Conservation (phyloP, 1,284 basidiomycete genomes). For the Ceratobasidium theobromae region DNA sequence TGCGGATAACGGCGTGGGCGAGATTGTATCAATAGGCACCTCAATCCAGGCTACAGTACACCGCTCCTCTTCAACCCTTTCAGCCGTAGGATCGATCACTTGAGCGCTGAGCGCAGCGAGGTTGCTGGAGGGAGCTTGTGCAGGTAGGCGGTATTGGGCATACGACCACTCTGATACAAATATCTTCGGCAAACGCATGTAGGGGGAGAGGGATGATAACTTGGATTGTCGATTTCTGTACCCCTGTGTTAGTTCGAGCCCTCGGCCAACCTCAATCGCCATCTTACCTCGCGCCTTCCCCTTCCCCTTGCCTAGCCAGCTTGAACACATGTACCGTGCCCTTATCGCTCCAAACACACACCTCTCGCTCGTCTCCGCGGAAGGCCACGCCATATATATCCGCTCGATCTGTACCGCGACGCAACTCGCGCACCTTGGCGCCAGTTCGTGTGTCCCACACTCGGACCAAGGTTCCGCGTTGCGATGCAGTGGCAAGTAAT, state of each 20-base stretch:
- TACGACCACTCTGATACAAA: slow-evolving; percentile 93
- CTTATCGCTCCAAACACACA: slow-evolving; percentile 94
- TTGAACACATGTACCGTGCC: slow-evolving; percentile 92
- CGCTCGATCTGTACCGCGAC: slow-evolving; percentile 87
- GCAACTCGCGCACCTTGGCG: slow-evolving; percentile 75
- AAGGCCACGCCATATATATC: slow-evolving; percentile 88
- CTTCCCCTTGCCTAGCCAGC: slow-evolving; percentile 50
- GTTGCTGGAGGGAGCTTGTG: slow-evolving; percentile 76
- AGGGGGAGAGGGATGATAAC: slow-evolving; percentile 72
- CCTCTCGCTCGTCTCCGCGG: slow-evolving; percentile 72
- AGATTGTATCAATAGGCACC: slow-evolving; percentile 45
- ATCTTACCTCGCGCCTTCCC: slow-evolving; percentile 36
- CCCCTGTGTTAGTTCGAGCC: background rate
- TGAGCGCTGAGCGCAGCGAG: slow-evolving; percentile 54
- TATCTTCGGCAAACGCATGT: slow-evolving; percentile 84
- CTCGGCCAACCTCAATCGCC: background rate
- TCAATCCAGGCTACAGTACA: slow-evolving; percentile 84
- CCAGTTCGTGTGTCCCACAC: slow-evolving; percentile 84
- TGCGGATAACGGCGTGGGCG: slow-evolving; percentile 2
- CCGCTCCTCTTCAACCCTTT: slow-evolving; percentile 69
- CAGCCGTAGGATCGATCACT: slow-evolving; percentile 61
- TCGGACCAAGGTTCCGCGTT: slow-evolving; percentile 82
- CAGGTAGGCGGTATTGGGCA: slow-evolving; percentile 87
- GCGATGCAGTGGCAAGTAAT: slow-evolving; percentile 82
- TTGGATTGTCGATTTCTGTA: slow-evolving; percentile 76